phyloP scores from a whole-genome alignment of 176 grass and related monocot species.

The Bonia amplexicaulis region DNA sequence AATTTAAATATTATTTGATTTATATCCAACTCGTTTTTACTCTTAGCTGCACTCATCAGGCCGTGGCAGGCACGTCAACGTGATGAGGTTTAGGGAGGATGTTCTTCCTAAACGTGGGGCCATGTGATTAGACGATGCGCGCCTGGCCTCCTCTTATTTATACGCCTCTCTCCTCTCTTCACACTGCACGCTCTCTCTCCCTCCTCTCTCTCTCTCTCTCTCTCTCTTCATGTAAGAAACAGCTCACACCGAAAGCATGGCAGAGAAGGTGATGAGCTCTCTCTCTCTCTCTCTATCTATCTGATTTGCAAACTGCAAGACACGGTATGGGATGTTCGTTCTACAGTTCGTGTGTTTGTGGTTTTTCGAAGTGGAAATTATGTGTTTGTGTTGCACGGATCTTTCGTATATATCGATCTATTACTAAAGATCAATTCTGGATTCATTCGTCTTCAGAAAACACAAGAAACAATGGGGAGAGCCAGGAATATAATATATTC shows the following conservation, averaged over 20 bases:
- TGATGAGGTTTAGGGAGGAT: not conserved
- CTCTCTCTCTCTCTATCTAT: not conserved
- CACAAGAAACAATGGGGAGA: not conserved
- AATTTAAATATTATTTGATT: too few species aligned
- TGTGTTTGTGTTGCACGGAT: not conserved
- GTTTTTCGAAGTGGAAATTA: not conserved
- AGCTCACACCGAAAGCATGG: not conserved
- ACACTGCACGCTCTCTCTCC: not conserved
- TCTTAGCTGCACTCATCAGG: too few species aligned
- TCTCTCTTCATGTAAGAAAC: constrained; percentile 2
- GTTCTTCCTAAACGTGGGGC: not conserved
- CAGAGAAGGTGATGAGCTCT: constrained; percentile 21
- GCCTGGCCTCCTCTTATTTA: not conserved
- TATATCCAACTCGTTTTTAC: too few species aligned
- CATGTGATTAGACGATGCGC: not conserved
- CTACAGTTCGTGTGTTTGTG: not conserved
- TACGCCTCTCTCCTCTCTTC: not conserved
- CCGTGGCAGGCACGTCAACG: not conserved
- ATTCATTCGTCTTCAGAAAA: not conserved
- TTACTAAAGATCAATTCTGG: not conserved
- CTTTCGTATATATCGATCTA: not conserved
- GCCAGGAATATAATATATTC: constrained; percentile 6
- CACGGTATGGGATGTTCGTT: not conserved
- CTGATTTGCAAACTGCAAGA: not conserved
- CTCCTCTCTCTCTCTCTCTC: not conserved